Conservation (phyloP, 2,329 filamentous ascomycete genomes). For the Diaporthe ampelina region DNA sequence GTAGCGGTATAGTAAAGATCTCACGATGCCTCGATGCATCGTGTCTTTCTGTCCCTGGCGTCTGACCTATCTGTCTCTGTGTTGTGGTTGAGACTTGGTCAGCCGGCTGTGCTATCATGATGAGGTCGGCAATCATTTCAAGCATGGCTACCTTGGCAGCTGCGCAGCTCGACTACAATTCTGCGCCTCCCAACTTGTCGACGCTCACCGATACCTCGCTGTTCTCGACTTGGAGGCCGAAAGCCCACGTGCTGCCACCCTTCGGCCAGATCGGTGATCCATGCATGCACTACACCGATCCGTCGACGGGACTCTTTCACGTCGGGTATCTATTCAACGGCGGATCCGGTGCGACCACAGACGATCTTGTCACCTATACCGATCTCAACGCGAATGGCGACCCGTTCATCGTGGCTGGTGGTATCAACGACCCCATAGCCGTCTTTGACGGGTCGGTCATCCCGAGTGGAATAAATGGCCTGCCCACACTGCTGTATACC, state of each 20-base stretch:
- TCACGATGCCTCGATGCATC: constrained; percentile 5
- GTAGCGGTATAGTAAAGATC: constrained; percentile 19
- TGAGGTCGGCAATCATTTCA: constrained; percentile 14
- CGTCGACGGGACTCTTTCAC: constrained; percentile 58
- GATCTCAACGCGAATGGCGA: constrained; percentile 56
- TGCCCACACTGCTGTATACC: constrained; percentile 60
- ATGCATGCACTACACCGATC: constrained; percentile 61
- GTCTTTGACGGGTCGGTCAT: constrained; percentile 62
- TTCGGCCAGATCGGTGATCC: constrained; percentile 58
- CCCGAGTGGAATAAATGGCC: constrained; percentile 57
- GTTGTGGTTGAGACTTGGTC: background rate
- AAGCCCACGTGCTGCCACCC: constrained; percentile 56
- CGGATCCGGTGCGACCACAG: constrained; percentile 55
- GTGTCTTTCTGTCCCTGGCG: background rate
- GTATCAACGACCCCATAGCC: constrained; percentile 55
- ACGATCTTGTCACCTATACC: constrained; percentile 54
- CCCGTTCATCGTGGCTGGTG: constrained; percentile 46
- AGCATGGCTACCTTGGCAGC: constrained; percentile 20
- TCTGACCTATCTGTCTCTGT: background rate
- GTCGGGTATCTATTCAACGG: constrained; percentile 58
- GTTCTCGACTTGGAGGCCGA: constrained; percentile 50
- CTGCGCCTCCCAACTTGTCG: constrained; percentile 55
- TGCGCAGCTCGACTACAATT: constrained; percentile 50
- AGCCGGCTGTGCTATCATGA: background rate
- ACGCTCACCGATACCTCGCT: constrained; percentile 54